Evolutionary conservation across 2,329 filamentous ascomycete genomes (phyloP).

Genomic region (Xylariaceae sp.): DNA sequence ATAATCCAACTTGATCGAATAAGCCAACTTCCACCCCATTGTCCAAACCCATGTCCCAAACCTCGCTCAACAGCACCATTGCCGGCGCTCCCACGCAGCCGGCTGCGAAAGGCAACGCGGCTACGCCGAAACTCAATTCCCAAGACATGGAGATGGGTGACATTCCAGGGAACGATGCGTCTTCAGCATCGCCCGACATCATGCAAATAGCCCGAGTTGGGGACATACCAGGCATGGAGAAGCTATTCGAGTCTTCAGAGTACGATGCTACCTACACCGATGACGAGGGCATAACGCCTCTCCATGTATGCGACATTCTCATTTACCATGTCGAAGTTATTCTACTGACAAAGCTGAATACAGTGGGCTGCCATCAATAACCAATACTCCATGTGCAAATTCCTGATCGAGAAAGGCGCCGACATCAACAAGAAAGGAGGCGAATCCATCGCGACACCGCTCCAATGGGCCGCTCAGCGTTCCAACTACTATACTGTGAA

Average conservation of each 20-base stretch:
- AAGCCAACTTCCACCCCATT: neutral
- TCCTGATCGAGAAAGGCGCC: conserved; percentile 82
- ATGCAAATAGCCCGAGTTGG: conserved; percentile 94
- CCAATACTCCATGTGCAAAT: conserved; percentile 96
- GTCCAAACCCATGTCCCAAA: conserved; percentile 49
- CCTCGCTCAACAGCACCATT: conserved; percentile 43
- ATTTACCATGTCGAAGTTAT: neutral
- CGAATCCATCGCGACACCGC: conserved; percentile 89
- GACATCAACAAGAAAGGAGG: conserved; percentile 95
- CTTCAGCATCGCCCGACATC: conserved; percentile 72
- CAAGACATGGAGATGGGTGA: conserved; percentile 62
- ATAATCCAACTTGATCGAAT: neutral
- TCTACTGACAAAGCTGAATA: conserved; percentile 21
- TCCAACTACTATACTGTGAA: conserved; percentile 98
- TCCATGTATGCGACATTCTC: conserved; percentile 70
- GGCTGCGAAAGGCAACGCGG: conserved; percentile 58
- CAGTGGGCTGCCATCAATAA: conserved; percentile 99
- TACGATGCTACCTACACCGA: conserved; percentile 84
- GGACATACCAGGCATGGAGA: conserved; percentile 85
- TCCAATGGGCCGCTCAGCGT: conserved; percentile 96
- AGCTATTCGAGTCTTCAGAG: conserved; percentile 82
- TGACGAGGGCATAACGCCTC: conserved; percentile 90
- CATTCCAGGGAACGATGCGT: conserved; percentile 49
- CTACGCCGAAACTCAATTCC: conserved; percentile 60
- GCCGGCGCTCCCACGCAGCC: conserved; percentile 58